These are phyloP conservation scores for Sporothrix dimorphospora DNA, from an alignment of 2,329 filamentous ascomycete species.

Conservation along the genomic window DNA sequence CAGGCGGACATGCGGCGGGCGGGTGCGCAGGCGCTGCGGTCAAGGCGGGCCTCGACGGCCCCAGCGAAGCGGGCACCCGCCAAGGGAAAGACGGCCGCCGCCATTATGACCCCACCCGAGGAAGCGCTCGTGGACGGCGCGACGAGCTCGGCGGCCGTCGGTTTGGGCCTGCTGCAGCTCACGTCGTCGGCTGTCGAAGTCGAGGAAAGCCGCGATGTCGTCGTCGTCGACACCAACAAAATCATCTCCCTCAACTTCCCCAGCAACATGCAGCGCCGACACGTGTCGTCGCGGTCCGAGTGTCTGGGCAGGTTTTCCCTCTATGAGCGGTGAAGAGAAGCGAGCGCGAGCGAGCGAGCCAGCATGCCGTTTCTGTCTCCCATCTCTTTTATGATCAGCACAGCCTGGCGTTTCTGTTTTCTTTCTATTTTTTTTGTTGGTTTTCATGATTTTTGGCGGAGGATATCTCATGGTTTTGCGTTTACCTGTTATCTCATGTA, in stretches of 20 bases:
- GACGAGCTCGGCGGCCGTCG: not conserved
- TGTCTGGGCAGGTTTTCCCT: conserved; percentile 5
- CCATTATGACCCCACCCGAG: conserved; percentile 16
- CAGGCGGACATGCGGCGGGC: conserved; percentile 67
- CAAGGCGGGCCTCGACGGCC: conserved; percentile 16
- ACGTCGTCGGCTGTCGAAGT: not conserved
- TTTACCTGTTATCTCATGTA: not conserved
- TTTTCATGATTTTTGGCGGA: not conserved
- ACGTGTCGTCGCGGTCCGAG: conserved; percentile 27
- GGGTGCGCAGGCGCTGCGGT: conserved; percentile 38
- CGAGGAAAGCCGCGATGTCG: not conserved
- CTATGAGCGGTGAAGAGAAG: conserved; percentile 11
- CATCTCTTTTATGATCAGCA: not conserved
- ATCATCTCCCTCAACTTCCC: not conserved
- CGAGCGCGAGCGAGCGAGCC: not conserved
- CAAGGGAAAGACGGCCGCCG: not conserved
- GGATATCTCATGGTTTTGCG: not conserved
- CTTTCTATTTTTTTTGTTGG: not conserved
- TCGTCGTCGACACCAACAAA: not conserved
- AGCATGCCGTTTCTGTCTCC: not conserved
- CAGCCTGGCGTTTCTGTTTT: not conserved
- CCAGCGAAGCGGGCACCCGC: not conserved
- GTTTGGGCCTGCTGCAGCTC: conserved; percentile 12
- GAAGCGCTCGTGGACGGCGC: not conserved
- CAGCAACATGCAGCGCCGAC: conserved; percentile 18